A percentile compares a stretch with the other conserved stretches of the same genome.
These are phyloP conservation scores for Pseudomonodictys pantanalensis DNA, from an alignment of 495 filamentous ascomycete genomes.

Conservation along the genomic window DNA sequence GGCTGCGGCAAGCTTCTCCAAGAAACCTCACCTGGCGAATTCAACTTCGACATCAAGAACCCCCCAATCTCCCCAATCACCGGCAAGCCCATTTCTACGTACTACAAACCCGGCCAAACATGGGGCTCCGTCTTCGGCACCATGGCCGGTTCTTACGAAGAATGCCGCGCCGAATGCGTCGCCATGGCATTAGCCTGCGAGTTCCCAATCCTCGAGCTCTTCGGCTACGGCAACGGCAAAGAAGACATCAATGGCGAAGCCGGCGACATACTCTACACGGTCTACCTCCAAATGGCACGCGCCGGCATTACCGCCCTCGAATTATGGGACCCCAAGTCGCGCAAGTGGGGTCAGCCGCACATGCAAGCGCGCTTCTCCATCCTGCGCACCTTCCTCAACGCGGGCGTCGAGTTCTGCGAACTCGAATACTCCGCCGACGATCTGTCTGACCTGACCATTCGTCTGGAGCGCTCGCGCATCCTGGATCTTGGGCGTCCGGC, in stretches of 20 bases:
- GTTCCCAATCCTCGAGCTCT: constrained; percentile 82
- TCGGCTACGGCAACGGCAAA: constrained; percentile 78
- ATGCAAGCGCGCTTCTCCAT: constrained; percentile 94
- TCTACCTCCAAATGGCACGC: constrained; percentile 88
- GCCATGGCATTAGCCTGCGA: constrained; percentile 92
- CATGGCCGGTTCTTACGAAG: constrained; percentile 82
- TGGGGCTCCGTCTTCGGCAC: constrained; percentile 91
- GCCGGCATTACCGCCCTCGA: constrained; percentile 82
- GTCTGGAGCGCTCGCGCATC: constrained; percentile 81
- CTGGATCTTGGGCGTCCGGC: constrained; percentile 59
- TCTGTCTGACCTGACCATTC: constrained; percentile 75
- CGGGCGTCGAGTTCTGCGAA: constrained; percentile 76
- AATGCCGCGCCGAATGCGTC: constrained; percentile 80
- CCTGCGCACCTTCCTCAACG: constrained; percentile 79
- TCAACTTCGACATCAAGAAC: constrained; percentile 79
- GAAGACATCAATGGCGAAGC: constrained; percentile 69
- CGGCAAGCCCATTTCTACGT: constrained; percentile 71
- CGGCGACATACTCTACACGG: constrained; percentile 78
- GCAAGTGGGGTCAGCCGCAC: constrained; percentile 88
- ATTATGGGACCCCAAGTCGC: constrained; percentile 80
- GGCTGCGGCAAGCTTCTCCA: constrained; percentile 94
- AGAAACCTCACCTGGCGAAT: constrained; percentile 74
- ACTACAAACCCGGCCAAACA: constrained; percentile 91
- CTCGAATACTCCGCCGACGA: constrained; percentile 72
- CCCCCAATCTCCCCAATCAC: constrained; percentile 80